phyloP scores from a whole-genome alignment of 306 rosid species.

The Cotoneaster glaucophyllus region DNA sequence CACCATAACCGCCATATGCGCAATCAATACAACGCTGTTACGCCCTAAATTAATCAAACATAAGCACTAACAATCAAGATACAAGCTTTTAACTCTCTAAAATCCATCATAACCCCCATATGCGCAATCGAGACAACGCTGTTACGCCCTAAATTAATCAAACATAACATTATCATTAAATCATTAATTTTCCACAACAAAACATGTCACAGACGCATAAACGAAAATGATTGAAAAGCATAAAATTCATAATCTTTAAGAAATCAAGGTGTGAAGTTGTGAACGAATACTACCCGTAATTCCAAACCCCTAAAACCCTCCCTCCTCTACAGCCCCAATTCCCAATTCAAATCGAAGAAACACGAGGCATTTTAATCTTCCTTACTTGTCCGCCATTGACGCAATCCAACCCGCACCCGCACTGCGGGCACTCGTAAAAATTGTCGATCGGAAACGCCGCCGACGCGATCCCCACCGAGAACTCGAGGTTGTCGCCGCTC shows the following conservation, averaged over 20 bases:
- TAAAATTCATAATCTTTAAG: neutral
- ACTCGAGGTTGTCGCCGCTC: slow-evolving; percentile 39
- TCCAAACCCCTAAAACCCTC: neutral
- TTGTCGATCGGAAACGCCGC: slow-evolving; percentile 64
- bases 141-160: too few relatives aligned
- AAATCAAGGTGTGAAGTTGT: neutral
- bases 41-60: too few relatives aligned
- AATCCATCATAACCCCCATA: too few relatives aligned
- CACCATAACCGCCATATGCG: too few relatives aligned
- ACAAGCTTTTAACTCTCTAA: too few relatives aligned
- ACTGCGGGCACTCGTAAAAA: slow-evolving; percentile 65
- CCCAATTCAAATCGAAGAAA: slow-evolving; percentile 33
- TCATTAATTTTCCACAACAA: neutral
- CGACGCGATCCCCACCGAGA: slow-evolving; percentile 73
- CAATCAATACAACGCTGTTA: too few relatives aligned
- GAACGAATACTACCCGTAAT: neutral
- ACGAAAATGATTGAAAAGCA: neutral
- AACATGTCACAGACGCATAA: neutral
- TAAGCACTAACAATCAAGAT: too few relatives aligned
- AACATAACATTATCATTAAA: neutral
- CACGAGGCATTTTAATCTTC: slow-evolving; percentile 39
- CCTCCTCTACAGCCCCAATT: neutral
- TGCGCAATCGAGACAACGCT: too few relatives aligned
- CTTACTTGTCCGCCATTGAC: slow-evolving; percentile 23
- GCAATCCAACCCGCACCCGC: slow-evolving; percentile 78